phyloP scores from a whole-genome alignment of 306 rosid genomes.

The Quercus dentata region DNA sequence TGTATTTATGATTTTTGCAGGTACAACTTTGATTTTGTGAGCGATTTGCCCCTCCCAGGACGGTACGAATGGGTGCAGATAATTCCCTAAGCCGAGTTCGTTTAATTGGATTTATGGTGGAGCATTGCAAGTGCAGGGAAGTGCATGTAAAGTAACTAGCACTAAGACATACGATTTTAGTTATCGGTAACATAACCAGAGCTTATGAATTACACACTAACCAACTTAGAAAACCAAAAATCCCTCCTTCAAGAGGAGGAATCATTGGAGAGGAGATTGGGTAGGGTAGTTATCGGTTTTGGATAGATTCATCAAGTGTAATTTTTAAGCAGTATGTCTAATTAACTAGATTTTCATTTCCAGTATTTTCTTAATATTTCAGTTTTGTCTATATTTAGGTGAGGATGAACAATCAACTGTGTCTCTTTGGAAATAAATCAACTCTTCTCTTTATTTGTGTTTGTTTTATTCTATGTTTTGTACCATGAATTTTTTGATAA shows the following conservation, averaged over 20 bases:
- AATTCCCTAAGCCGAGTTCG: constrained; percentile 34
- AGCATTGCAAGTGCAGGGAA: constrained; percentile 5
- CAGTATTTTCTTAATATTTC: constrained; percentile 13
- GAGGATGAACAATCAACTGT: constrained; percentile 7
- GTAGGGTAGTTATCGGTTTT: constrained; percentile 16
- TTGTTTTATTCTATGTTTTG: constrained; percentile 1
- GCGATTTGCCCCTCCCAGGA: constrained; percentile 73
- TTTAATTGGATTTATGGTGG: constrained; percentile 15
- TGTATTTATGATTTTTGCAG: constrained; percentile 39
- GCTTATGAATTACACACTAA: constrained; percentile 14
- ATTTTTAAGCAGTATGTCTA: constrained; percentile 37
- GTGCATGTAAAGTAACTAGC: not conserved
- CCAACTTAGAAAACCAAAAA: constrained; percentile 24
- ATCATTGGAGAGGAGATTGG: constrained; percentile 22
- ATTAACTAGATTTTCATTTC: constrained; percentile 19
- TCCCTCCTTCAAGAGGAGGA: constrained; percentile 20
- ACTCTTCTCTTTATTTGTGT: not conserved
- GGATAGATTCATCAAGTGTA: constrained; percentile 11
- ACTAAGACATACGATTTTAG: constrained; percentile 27
- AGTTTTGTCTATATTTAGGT: constrained; percentile 44
- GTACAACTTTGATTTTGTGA: constrained; percentile 78
- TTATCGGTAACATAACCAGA: constrained; percentile 25
- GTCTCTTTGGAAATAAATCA: constrained; percentile 31
- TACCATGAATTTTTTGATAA: not conserved
- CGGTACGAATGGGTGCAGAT: constrained; percentile 86